phyloP scores from a whole-genome alignment of 75 land plant species.

The Ceratopteris richardii region DNA sequence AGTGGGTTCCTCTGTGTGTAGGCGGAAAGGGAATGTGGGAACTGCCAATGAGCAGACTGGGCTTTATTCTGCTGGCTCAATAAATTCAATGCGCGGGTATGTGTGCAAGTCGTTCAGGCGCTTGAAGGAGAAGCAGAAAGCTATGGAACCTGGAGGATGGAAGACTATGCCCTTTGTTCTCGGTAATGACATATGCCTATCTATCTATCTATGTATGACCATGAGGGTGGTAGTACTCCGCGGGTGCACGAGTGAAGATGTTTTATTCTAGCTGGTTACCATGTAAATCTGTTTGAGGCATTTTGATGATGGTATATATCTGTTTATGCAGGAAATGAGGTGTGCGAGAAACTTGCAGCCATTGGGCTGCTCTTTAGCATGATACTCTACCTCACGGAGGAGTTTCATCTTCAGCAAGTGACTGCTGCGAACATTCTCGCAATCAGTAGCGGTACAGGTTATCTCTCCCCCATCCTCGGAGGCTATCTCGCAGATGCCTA shows the following conservation, averaged over 20 bases:
- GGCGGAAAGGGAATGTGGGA: too few relatives aligned
- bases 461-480: slow-evolving; percentile 23
- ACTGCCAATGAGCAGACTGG: too few relatives aligned
- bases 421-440: slow-evolving; percentile 18
- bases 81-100: too few relatives aligned
- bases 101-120: too few relatives aligned
- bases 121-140: neutral
- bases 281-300: too few relatives aligned
- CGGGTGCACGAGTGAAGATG: too few relatives aligned
- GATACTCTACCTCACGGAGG: slow-evolving; percentile 15
- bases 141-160: slow-evolving; percentile 15
- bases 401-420: slow-evolving; percentile 18
- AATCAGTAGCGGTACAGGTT: slow-evolving; percentile 14
- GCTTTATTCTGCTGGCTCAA: too few relatives aligned
- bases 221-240: neutral
- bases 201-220: too few relatives aligned
- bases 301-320: too few relatives aligned
- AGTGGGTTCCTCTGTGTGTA: too few relatives aligned
- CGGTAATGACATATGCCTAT: slow-evolving; percentile 8
- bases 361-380: slow-evolving; percentile 19
- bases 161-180: slow-evolving; percentile 16
- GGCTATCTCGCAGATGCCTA: slow-evolving; percentile 32
- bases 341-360: slow-evolving; percentile 25
- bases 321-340: slow-evolving; percentile 22
- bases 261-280: too few relatives aligned